These are phyloP conservation scores for Phytopythium boreale DNA, from an alignment of 352 stramenopile genomes.

Conservation along the genomic window DNA sequence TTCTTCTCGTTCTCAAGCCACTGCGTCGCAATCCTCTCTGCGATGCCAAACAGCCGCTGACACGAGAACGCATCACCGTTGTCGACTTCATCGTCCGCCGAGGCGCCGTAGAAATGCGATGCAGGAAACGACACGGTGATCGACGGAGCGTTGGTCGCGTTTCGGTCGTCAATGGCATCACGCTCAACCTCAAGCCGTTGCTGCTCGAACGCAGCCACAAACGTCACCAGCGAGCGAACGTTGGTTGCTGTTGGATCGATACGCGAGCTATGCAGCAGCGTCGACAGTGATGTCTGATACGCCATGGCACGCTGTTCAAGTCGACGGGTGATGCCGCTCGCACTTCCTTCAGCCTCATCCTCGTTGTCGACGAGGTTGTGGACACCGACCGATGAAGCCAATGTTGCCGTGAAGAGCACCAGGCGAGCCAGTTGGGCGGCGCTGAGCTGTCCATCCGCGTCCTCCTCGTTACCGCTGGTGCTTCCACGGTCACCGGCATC, in stretches of 20 bases:
- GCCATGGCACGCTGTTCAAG: background rate
- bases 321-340: no score
- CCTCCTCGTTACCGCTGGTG: slow-evolving; percentile 4
- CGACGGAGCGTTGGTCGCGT: background rate
- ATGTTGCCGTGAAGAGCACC: slow-evolving; percentile 34
- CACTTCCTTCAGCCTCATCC: background rate
- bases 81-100: background rate
- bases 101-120: slow-evolving; percentile 9
- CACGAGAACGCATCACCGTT: slow-evolving; percentile 13
- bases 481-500: slow-evolving; percentile 13
- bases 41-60: slow-evolving; percentile 19
- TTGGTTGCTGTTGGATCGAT: background rate
- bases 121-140: background rate
- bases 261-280: background rate
- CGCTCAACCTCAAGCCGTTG: slow-evolving; percentile 5
- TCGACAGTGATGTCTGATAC: background rate
- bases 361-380: no score
- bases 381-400: background rate
- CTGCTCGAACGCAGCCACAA: slow-evolving; percentile 10
- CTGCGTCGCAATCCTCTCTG: background rate
- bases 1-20: slow-evolving; percentile 8
- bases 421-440: slow-evolving; percentile 36
- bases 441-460: slow-evolving; percentile 11
- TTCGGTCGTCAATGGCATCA: background rate
- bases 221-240: background rate